Conservation (phyloP, 2,329 filamentous ascomycete species). For the Metarhizium robertsii region DNA sequence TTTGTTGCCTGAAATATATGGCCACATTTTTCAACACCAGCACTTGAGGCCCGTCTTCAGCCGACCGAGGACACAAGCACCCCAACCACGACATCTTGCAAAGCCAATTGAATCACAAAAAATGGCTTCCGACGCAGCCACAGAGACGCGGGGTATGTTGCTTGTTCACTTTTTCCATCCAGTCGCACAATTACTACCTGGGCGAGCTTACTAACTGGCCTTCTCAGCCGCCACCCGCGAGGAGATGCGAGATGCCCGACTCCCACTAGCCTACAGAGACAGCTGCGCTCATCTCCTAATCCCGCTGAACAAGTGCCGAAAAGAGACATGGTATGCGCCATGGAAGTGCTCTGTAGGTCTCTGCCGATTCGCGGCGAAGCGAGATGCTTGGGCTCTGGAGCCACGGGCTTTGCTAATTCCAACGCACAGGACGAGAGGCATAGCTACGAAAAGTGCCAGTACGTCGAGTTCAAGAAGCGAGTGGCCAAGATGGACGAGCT, state of each 20-base stretch:
- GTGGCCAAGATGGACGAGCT: conserved; percentile 98
- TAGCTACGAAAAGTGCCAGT: conserved; percentile 98
- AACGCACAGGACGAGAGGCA: conserved; percentile 76
- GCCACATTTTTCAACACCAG: conserved; percentile 12
- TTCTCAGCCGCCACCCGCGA: conserved; percentile 66
- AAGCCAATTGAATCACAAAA: conserved; percentile 24
- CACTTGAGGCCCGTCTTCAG: conserved; percentile 16
- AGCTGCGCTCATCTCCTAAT: conserved; percentile 92
- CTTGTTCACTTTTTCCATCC: not conserved
- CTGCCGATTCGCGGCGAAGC: not conserved
- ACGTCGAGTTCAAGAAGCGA: conserved; percentile 96
- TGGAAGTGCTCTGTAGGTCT: conserved; percentile 91
- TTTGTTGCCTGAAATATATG: conserved; percentile 15
- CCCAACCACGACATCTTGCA: conserved; percentile 17
- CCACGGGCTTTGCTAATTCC: not conserved
- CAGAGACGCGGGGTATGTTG: conserved; percentile 29
- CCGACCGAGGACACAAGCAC: conserved; percentile 16
- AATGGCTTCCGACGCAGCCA: conserved; percentile 27
- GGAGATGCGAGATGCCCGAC: conserved; percentile 85
- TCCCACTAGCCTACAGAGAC: conserved; percentile 88
- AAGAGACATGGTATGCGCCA: conserved; percentile 84
- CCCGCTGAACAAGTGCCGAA: conserved; percentile 89
- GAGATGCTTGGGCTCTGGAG: not conserved
- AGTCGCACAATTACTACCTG: not conserved
- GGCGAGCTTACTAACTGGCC: not conserved